These are phyloP conservation scores for Auriscalpium vulgare DNA, from an alignment of 768 basidiomycete species.

Conservation along the genomic window DNA sequence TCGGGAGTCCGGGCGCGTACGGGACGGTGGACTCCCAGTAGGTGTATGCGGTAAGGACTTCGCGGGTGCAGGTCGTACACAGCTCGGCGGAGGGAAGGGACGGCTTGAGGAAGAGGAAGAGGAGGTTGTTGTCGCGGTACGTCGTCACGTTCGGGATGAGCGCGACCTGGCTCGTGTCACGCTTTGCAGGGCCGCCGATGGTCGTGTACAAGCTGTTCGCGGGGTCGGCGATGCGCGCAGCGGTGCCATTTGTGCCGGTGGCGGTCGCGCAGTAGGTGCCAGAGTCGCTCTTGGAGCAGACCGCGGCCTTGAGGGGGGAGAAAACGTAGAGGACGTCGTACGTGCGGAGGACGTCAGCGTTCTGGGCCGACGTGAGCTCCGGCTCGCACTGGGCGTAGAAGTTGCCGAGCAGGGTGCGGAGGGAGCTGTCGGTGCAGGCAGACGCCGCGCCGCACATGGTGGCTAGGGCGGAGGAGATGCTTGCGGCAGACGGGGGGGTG, in stretches of 20 bases:
- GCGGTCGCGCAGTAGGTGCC: conserved; percentile 62
- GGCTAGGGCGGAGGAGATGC: conserved; percentile 41
- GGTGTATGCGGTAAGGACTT: conserved; percentile 70
- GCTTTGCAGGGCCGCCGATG: conserved; percentile 18
- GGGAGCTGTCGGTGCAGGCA: conserved; percentile 46
- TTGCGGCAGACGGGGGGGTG: conserved; percentile 29
- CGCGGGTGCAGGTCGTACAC: conserved; percentile 79
- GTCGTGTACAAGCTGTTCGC: conserved; percentile 10
- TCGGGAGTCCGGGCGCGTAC: conserved; percentile 67
- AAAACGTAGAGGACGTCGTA: conserved; percentile 82
- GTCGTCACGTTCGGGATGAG: conserved; percentile 46
- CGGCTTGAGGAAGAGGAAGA: conserved; percentile 73
- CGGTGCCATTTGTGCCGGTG: conserved; percentile 13
- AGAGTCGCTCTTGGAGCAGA: conserved; percentile 70
- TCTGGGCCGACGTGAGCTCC: conserved; percentile 55
- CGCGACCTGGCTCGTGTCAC: conserved; percentile 23
- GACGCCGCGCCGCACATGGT: conserved; percentile 43
- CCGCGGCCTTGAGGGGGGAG: conserved; percentile 51
- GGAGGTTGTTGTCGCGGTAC: conserved; percentile 52
- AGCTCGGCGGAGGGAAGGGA: conserved; percentile 40
- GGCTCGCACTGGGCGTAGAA: conserved; percentile 65
- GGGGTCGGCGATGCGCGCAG: conserved; percentile 16
- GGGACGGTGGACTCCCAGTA: conserved; percentile 60
- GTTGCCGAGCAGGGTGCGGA: conserved; percentile 53
- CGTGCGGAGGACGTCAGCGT: conserved; percentile 41